phyloP scores from a whole-genome alignment of 2,329 filamentous ascomycete genomes.

The Shiraia bambusicola region DNA sequence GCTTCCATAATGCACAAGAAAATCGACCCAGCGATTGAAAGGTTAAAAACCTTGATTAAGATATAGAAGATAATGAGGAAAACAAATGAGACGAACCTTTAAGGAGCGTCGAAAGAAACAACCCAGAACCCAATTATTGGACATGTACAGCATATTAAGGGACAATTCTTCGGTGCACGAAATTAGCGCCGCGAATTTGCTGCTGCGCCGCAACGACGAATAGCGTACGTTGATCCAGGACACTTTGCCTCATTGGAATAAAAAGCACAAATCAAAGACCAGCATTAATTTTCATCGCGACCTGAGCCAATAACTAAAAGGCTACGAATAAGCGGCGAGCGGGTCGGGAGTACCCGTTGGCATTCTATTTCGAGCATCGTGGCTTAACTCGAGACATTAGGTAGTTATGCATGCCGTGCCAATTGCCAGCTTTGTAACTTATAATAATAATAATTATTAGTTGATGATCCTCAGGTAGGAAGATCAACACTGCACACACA shows the following conservation, averaged over 20 bases:
- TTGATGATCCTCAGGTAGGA: no score
- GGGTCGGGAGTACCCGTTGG: neutral
- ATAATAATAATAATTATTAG: no score
- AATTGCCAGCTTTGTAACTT: neutral
- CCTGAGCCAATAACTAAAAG: constrained; percentile 2
- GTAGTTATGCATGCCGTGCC: neutral
- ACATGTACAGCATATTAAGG: no score
- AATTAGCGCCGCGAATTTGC: constrained; percentile 1
- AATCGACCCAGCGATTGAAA: neutral
- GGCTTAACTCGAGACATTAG: neutral
- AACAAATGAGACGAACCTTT: neutral
- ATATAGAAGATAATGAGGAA: neutral
- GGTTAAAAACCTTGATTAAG: neutral
- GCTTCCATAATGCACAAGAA: neutral
- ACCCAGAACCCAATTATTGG: no score
- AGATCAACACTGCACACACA: no score
- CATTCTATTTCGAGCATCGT: neutral
- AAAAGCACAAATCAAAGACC: neutral
- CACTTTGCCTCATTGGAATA: constrained; percentile 1
- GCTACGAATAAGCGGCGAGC: neutral
- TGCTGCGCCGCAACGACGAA: constrained; percentile 8
- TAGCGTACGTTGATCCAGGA: constrained; percentile 1
- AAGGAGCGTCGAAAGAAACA: neutral
- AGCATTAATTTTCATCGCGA: neutral
- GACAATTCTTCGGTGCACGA: no score